Evolutionary conservation across 805 yeast genomes (phyloP).

Genomic region (Komagataella pseudopastoris): DNA sequence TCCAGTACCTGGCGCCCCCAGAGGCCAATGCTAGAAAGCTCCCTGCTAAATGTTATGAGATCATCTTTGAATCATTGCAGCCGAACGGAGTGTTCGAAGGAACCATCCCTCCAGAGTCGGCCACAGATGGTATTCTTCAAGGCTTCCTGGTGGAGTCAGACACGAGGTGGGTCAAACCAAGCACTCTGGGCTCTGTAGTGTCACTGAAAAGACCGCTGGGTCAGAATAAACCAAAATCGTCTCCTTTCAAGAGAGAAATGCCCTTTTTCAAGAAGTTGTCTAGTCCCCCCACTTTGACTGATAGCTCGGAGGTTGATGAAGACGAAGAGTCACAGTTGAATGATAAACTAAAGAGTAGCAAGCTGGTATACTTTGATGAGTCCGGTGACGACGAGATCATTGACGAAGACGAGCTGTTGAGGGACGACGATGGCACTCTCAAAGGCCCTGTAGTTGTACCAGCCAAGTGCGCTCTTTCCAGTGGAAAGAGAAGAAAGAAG

Average conservation of each 20-base stretch:
- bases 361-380: conserved; percentile 42
- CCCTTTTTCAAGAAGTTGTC: conserved; percentile 18
- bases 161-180: conserved; percentile 44
- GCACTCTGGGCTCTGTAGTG: conserved; percentile 12
- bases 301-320: conserved; percentile 26
- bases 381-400: conserved; percentile 29
- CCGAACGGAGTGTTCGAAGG: conserved; percentile 37
- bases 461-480: conserved; percentile 35
- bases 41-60: conserved; percentile 27
- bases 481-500: conserved; percentile 57
- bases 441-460: conserved; percentile 35
- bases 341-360: conserved; percentile 29
- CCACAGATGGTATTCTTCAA: conserved; percentile 48
- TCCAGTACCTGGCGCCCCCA: conserved; percentile 45
- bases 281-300: conserved; percentile 27
- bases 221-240: conserved; percentile 7
- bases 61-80: conserved; percentile 24
- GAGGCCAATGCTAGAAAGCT: conserved; percentile 27
- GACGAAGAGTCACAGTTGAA: conserved; percentile 26
- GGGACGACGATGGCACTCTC: conserved; percentile 17
- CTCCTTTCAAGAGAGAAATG: conserved; percentile 7
- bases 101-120: conserved; percentile 33
- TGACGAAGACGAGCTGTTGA: conserved; percentile 45
- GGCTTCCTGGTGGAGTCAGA: conserved; percentile 41
- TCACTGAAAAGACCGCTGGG: conserved; percentile 17